A percentile compares a stretch with the other conserved stretches of the same genome.
phyloP scores from a whole-genome alignment of 1,284 basidiomycete species.

The Neolentinus lepideus region DNA sequence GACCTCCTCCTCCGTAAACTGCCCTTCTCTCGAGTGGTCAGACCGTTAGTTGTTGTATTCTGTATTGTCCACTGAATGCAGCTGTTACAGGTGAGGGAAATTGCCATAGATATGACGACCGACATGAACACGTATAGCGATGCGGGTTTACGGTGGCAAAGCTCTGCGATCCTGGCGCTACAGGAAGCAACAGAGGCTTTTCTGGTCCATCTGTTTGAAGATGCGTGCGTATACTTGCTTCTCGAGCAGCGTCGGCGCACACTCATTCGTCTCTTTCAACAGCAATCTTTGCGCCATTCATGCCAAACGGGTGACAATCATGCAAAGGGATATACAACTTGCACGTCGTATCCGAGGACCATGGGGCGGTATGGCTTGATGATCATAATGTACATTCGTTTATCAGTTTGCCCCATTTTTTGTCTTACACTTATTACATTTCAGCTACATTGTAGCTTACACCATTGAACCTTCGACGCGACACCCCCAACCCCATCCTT shows the following conservation, averaged over 20 bases:
- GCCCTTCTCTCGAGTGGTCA: slow-evolving; percentile 86
- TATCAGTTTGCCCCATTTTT: slow-evolving; percentile 4
- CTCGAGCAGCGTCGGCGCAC: slow-evolving; percentile 3
- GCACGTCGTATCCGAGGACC: slow-evolving; percentile 90
- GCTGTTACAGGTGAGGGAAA: slow-evolving; percentile 75
- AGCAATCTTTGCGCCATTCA: slow-evolving; percentile 96
- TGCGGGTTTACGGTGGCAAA: slow-evolving; percentile 82
- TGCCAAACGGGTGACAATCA: slow-evolving; percentile 97
- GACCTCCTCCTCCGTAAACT: slow-evolving; percentile 83
- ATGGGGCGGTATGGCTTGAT: slow-evolving; percentile 43
- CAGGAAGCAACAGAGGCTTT: slow-evolving; percentile 96
- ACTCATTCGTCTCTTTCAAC: slow-evolving; percentile 4
- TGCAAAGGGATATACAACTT: slow-evolving; percentile 96
- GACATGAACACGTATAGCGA: slow-evolving; percentile 55
- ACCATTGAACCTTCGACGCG: neutral
- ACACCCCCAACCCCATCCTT: slow-evolving; percentile 1
- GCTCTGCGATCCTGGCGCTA: slow-evolving; percentile 81
- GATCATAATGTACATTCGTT: slow-evolving; percentile 1
- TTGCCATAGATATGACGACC: slow-evolving; percentile 82
- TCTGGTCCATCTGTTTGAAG: slow-evolving; percentile 91
- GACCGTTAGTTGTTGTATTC: slow-evolving; percentile 21
- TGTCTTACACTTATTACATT: slow-evolving; percentile 2
- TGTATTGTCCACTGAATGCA: neutral
- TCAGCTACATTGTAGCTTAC: neutral
- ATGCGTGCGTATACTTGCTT: slow-evolving; percentile 64